Conservation (phyloP, 805 yeast genomes). For the Wickerhamiella spandovensis region DNA sequence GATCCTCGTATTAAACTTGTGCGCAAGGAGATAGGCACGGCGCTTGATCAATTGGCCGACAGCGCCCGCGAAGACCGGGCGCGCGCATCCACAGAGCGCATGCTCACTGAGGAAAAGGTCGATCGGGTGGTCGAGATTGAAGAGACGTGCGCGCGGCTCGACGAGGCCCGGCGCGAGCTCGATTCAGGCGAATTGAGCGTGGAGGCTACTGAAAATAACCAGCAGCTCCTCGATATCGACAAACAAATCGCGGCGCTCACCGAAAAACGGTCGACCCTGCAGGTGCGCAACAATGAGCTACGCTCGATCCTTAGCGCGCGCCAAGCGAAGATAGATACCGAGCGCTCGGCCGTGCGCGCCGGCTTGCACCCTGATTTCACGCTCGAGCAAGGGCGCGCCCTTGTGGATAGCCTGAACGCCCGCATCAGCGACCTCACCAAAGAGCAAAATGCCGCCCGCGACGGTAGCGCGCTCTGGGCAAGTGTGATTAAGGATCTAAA, state of each 20-base stretch:
- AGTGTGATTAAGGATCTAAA: constrained; percentile 6
- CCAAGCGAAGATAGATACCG: constrained; percentile 4
- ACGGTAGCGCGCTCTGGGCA: constrained; percentile 9
- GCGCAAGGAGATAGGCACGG: constrained; percentile 5
- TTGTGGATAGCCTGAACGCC: neutral
- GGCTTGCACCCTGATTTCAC: neutral
- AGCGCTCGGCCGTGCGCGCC: constrained; percentile 4
- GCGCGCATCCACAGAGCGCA: neutral
- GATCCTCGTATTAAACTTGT: constrained; percentile 3
- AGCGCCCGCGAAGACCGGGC: constrained; percentile 1
- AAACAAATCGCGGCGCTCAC: constrained; percentile 13
- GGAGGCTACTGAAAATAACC: constrained; percentile 4
- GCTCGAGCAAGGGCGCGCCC: neutral
- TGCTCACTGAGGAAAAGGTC: neutral
- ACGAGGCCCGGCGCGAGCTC: constrained; percentile 6
- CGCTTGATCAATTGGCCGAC: constrained; percentile 6
- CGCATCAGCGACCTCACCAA: constrained; percentile 1
- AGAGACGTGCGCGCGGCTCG: constrained; percentile 5
- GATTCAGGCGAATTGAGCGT: constrained; percentile 6
- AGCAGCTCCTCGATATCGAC: constrained; percentile 9
- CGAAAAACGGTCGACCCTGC: constrained; percentile 6
- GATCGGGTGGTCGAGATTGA: constrained; percentile 2
- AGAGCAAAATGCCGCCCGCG: constrained; percentile 11
- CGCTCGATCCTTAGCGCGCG: constrained; percentile 5
- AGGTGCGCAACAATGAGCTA: constrained; percentile 5